A percentile compares a stretch with the other conserved stretches of the same genome.
Conservation (phyloP, 2,329 filamentous ascomycete species). For the Penicillium nordicum region DNA sequence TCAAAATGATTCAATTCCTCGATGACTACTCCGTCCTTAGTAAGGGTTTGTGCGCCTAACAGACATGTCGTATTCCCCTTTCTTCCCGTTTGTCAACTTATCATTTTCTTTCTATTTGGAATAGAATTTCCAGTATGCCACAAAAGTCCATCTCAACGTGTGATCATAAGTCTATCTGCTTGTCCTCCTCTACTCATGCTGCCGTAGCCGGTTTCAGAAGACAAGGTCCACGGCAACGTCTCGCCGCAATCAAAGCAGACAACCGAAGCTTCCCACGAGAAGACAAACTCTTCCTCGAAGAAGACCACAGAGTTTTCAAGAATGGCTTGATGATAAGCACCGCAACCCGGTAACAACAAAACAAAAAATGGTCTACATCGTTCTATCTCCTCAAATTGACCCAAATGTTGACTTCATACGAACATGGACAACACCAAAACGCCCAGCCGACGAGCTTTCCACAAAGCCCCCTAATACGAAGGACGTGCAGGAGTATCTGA, state of each 20-base stretch:
- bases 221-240: slow-evolving; percentile 22
- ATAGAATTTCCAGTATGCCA: background rate
- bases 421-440: slow-evolving; percentile 39
- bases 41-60: background rate
- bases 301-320: slow-evolving; percentile 49
- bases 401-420: slow-evolving; percentile 39
- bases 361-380: slow-evolving; percentile 55
- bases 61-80: background rate
- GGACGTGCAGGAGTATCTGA: slow-evolving; percentile 44
- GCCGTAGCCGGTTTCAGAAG: slow-evolving; percentile 33
- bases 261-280: background rate
- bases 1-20: background rate
- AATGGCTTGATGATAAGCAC: slow-evolving; percentile 47
- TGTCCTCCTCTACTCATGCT: slow-evolving; percentile 34
- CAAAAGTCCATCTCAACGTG: background rate
- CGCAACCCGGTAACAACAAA: slow-evolving; percentile 50
- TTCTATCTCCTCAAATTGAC: slow-evolving; percentile 44
- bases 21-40: background rate
- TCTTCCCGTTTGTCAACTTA: background rate
- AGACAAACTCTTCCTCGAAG: background rate
- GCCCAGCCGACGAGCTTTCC: slow-evolving; percentile 18
- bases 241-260: slow-evolving; percentile 18
- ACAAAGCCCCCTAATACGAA: slow-evolving; percentile 17
- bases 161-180: slow-evolving; percentile 9
- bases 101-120: too few relatives aligned